Base-by-base conservation (phyloP, 2,329 filamentous ascomycete genomes). In the Talaromyces rugulosus region DNA sequence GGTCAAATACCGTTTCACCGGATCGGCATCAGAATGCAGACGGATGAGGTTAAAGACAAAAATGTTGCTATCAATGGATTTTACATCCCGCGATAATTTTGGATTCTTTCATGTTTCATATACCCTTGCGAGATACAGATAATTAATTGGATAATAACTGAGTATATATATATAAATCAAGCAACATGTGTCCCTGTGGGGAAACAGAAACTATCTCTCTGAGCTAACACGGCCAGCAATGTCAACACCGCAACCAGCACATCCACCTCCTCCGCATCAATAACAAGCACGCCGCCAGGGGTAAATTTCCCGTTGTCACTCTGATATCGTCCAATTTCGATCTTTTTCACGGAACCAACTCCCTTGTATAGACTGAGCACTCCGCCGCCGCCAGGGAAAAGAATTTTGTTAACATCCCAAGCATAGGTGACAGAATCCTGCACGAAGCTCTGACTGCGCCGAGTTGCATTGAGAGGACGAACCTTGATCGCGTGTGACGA, bases 1-100 rank as follows among this genome's bases (percentile, higher is more conserved):
- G 86, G 88, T 63, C 78, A 79, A 59, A 76, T 89, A 3, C 87
- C 87, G 2, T 67, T 87, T 53, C 85, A 89, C 69, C 77, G 77
- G 67, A 77, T 82, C 3, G 87, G 87, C 0, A 78, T 90, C 51
- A 78, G 87, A 58, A 84, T 81, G 12, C 63, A 66, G 5, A 65
- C 67, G 18, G 71, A 74, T 42, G 67, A 76, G 31, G 69, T 80
- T 69, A 78, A 78, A 65, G 85, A 89, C 65, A 77, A 76, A 53
- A 65, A 71, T 34, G 51, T 75, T 11, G 65, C 65, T 6, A 66
- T 70, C 6, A 74, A 73, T 65, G 77, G 77, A 1, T 78, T 75
- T 65, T 79, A 72, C 66, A 72, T 79, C 16, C 51, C 40, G 12
- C 51, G 62, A 16, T 64, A 55, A 52, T 34, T 40, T 31, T 5